A percentile compares a stretch with the other conserved stretches of the same genome.
phyloP scores from a whole-genome alignment of 2,329 filamentous ascomycete genomes.

The Paecilomyces niveus region DNA sequence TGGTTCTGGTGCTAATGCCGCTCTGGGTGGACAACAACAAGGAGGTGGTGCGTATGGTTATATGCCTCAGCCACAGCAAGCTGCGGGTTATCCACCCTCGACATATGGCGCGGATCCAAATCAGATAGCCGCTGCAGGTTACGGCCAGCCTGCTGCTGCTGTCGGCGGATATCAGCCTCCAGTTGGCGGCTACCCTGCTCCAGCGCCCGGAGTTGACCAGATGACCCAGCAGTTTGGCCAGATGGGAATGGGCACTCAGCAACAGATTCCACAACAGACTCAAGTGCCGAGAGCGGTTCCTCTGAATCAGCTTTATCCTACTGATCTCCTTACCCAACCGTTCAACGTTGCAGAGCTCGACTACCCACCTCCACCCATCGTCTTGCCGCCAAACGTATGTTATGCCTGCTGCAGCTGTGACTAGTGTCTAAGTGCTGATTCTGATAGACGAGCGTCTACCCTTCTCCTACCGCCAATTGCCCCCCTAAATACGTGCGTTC shows the following conservation, averaged over 20 bases:
- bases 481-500: conserved; percentile 90
- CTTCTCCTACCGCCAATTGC: conserved; percentile 86
- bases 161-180: conserved; percentile 62
- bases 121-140: conserved; percentile 21
- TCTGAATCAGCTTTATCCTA: conserved; percentile 85
- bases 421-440: conserved; percentile 31
- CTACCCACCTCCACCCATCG: conserved; percentile 80
- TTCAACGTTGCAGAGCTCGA: conserved; percentile 93
- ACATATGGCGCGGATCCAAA: conserved; percentile 39
- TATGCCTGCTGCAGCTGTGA: not conserved
- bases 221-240: conserved; percentile 78
- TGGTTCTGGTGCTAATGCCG: conserved; percentile 76
- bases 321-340: conserved; percentile 83
- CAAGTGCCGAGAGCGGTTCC: conserved; percentile 44
- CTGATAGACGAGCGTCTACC: conserved; percentile 73
- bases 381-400: conserved; percentile 85
- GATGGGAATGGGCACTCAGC: conserved; percentile 61
- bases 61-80: conserved; percentile 42
- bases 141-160: conserved; percentile 23
- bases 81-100: conserved; percentile 36
- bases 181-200: conserved; percentile 57
- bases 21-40: conserved; percentile 40
- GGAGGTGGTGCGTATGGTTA: conserved; percentile 60
- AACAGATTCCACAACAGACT: conserved; percentile 42
- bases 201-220: conserved; percentile 54